Evolutionary conservation across 1,139 yeast species (phyloP), one percentile per base, ranked within the genome.

Genomic region (Candida sp.): DNA sequence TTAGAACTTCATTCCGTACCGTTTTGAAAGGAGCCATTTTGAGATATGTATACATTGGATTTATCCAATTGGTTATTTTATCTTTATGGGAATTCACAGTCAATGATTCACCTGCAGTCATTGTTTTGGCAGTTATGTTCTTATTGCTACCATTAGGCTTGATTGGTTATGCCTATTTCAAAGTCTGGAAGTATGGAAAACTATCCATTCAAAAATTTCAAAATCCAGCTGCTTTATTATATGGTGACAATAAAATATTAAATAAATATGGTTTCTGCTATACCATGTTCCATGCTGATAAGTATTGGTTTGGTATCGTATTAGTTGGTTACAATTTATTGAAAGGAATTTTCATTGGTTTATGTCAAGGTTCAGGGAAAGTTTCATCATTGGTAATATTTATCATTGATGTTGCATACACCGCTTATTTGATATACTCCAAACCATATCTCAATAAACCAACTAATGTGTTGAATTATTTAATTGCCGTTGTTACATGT

Each of bases 141-240:
- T 65, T 87, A 30, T 42, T 85, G 4, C 63, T 82, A 46, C 70
- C 84, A 1, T 45, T 82, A 19, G 71, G 78, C 7, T 70, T 82
- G 34, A 72, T 86, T 68, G 64, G 70, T 2, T 83, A 81, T 77
- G 73, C 87, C 4, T 75, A 78, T 46, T 82, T 68, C 62, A 80
- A 82, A 64, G 82, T 87, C 5, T 56, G 75, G 43, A 56, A 58
- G 23, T 80, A 78, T 59, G 95, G 89, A 23, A 69, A 61, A 40
- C 60, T 59, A 45, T 86, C 95, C 0, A 65, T 80, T 39, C 52
- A 55, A 38, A 60, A 71, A 42, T 82, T 73, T 57, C 76, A 79
- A 41, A 86, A 86, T 56, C 90, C 95, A 0, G 95, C 95, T 33
- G 91, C 91, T 29, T 62, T 84, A 43, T 68, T 87, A 40, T 87